Percentiles rank a stretch among this genome's conserved stretches.
Evolutionary conservation across 1,284 basidiomycete genomes (phyloP).

Genomic region (Sutorius eximius): DNA sequence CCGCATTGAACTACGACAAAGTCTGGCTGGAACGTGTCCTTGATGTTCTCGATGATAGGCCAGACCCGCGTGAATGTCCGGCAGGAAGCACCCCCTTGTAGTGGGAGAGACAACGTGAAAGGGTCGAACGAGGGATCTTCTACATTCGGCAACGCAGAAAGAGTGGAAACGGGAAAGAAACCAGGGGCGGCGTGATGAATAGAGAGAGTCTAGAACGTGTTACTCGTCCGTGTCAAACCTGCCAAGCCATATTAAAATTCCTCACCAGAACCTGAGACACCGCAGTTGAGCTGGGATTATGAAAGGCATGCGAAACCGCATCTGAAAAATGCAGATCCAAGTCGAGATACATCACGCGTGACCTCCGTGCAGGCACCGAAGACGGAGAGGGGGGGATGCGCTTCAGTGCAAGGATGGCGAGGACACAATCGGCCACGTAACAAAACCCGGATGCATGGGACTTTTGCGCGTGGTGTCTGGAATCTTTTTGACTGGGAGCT

Average conservation of each 20-base stretch:
- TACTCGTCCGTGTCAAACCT: background rate
- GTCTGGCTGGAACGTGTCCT: slow-evolving; percentile 69
- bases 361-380: slow-evolving; percentile 37
- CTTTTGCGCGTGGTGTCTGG: slow-evolving; percentile 76
- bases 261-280: slow-evolving; percentile 60
- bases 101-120: slow-evolving; percentile 75
- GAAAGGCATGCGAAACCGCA: slow-evolving; percentile 81
- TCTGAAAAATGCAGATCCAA: slow-evolving; percentile 92
- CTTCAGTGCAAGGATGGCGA: slow-evolving; percentile 70
- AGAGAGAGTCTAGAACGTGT: slow-evolving; percentile 64
- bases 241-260: background rate
- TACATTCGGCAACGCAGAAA: slow-evolving; percentile 50
- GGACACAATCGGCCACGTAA: slow-evolving; percentile 88
- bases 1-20: slow-evolving; percentile 86
- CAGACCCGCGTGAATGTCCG: slow-evolving; percentile 65
- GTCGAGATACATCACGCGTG: slow-evolving; percentile 86
- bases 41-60: slow-evolving; percentile 60
- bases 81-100: slow-evolving; percentile 64
- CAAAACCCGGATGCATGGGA: slow-evolving; percentile 85
- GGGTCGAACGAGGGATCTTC: slow-evolving; percentile 51
- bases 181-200: slow-evolving; percentile 80
- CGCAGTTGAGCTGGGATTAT: slow-evolving; percentile 36
- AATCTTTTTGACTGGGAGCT: background rate
- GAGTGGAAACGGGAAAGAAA: slow-evolving; percentile 75
- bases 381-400: slow-evolving; percentile 27